phyloP scores from a whole-genome alignment of 331 rosid genomes.

The Pyracantha coccinea region DNA sequence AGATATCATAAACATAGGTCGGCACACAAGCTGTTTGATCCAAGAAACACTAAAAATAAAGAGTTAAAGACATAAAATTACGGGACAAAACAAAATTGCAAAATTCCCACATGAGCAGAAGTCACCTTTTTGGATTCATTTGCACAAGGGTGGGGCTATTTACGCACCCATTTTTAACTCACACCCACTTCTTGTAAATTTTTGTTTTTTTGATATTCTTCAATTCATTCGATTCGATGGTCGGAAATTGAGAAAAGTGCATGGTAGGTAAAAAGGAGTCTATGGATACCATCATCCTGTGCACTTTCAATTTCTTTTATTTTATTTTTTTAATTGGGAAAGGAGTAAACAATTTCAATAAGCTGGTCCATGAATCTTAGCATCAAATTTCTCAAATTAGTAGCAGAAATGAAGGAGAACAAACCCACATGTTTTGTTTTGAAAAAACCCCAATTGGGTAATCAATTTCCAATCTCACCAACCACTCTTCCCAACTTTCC shows the following conservation, averaged over 20 bases:
- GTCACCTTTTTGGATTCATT: constrained; percentile 1
- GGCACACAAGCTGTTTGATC: constrained; percentile 13
- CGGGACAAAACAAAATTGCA: background rate
- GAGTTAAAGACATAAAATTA: background rate
- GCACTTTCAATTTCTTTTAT: background rate
- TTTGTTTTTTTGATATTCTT: no score
- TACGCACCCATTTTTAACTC: no score
- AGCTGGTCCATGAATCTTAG: constrained; percentile 1
- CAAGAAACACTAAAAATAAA: background rate
- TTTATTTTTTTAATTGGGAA: background rate
- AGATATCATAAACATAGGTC: background rate
- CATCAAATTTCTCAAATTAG: background rate
- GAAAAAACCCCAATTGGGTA: background rate
- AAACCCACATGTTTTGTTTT: background rate
- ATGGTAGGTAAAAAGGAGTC: no score
- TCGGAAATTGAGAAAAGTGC: no score
- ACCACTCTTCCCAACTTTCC: background rate
- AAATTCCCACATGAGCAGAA: background rate
- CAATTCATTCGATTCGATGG: no score
- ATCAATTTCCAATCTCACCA: constrained; percentile 4
- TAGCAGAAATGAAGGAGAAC: background rate
- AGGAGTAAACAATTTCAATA: background rate
- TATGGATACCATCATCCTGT: no score
- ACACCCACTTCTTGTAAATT: rapidly evolving
- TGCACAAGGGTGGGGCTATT: background rate